Conservation (phyloP, 2,329 filamentous ascomycete species). For the Gyromitra esculenta region DNA sequence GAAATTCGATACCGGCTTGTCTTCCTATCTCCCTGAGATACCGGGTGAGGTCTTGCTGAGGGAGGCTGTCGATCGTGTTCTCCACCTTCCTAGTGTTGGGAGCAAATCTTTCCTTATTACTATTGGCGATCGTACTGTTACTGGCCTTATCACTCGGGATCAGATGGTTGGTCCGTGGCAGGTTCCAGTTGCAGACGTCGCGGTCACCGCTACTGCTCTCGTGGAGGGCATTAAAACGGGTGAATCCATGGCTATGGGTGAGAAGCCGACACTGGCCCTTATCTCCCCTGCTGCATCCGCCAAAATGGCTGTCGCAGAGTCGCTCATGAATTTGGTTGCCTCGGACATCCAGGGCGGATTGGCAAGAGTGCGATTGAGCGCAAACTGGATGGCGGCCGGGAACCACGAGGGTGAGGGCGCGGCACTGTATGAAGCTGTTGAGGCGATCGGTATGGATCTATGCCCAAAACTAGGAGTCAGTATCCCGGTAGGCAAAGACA, state of each 20-base stretch:
- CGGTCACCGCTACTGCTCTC: constrained; percentile 86
- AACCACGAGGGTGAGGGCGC: constrained; percentile 92
- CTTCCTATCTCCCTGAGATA: constrained; percentile 70
- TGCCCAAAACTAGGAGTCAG: constrained; percentile 90
- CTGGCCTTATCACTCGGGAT: constrained; percentile 85
- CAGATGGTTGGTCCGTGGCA: constrained; percentile 99
- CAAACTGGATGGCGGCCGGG: constrained; percentile 99
- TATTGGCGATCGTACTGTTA: constrained; percentile 91
- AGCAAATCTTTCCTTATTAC: constrained; percentile 98
- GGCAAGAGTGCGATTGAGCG: constrained; percentile 83
- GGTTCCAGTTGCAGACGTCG: constrained; percentile 90
- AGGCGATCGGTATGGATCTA: constrained; percentile 90
- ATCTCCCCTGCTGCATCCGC: constrained; percentile 91
- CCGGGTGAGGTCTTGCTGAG: constrained; percentile 66
- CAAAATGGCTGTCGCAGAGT: constrained; percentile 95
- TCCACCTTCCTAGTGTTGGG: constrained; percentile 87
- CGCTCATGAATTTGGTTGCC: constrained; percentile 90
- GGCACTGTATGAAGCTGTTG: constrained; percentile 89
- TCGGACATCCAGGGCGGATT: constrained; percentile 77
- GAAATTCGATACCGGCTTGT: constrained; percentile 78
- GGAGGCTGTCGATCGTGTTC: constrained; percentile 81
- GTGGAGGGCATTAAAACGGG: constrained; percentile 77
- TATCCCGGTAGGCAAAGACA: constrained; percentile 97
- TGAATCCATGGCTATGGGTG: constrained; percentile 98
- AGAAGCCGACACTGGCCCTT: constrained; percentile 86